These are phyloP conservation scores for Trichoderma citrinoviride DNA, from an alignment of 2,329 filamentous ascomycete species.

Conservation along the genomic window DNA sequence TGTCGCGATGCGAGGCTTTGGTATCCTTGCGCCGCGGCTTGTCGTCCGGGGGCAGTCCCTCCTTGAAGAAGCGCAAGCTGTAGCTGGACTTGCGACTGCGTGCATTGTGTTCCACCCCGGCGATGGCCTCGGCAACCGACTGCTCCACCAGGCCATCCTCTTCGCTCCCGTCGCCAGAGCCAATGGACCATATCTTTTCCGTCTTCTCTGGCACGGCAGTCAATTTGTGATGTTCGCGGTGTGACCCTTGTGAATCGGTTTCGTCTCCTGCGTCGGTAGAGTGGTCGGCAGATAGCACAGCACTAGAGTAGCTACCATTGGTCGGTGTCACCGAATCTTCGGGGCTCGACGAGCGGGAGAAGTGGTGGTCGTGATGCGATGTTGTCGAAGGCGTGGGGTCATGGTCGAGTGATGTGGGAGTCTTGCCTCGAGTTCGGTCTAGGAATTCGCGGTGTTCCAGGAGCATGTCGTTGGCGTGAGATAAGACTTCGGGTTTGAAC, in stretches of 20 bases:
- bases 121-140: conserved; percentile 61
- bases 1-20: conserved; percentile 40
- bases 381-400: conserved; percentile 31
- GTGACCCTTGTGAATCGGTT: conserved; percentile 6
- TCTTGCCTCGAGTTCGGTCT: conserved; percentile 31
- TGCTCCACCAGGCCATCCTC: conserved; percentile 60
- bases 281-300: conserved; percentile 19
- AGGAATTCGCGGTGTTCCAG: conserved; percentile 36
- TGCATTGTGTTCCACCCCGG: conserved; percentile 60
- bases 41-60: conserved; percentile 60
- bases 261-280: conserved; percentile 25
- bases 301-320: conserved; percentile 25
- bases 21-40: conserved; percentile 53
- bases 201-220: conserved; percentile 50
- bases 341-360: conserved; percentile 31
- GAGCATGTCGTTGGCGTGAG: conserved; percentile 39
- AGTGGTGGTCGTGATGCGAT: conserved; percentile 22
- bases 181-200: conserved; percentile 65
- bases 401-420: conserved; percentile 38
- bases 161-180: conserved; percentile 47
- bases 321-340: conserved; percentile 30
- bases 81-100: conserved; percentile 67
- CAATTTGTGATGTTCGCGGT: background rate
- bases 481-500: conserved; percentile 34
- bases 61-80: conserved; percentile 64